phyloP scores from a whole-genome alignment of 257 asterid species.

The Capsicum pubescens region DNA sequence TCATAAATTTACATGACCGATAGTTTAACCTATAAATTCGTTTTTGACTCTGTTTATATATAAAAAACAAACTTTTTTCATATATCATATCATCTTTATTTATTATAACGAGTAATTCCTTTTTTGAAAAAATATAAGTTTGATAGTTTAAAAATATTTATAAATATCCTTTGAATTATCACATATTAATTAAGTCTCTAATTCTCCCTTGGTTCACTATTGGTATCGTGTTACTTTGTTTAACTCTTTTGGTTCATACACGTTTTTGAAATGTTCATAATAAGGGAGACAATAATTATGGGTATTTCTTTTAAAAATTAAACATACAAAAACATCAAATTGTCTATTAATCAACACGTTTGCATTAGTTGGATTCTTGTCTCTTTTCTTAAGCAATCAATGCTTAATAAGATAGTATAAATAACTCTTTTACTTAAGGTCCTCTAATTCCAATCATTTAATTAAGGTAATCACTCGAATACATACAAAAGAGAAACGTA shows the following conservation, averaged over 20 bases:
- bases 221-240: neutral
- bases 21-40: too few relatives aligned
- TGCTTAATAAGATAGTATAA: neutral
- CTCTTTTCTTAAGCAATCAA: neutral
- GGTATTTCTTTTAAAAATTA: neutral
- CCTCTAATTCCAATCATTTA: slow-evolving; percentile 10
- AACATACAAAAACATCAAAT: neutral
- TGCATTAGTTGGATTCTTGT: slow-evolving; percentile 19
- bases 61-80: too few relatives aligned
- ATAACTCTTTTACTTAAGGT: neutral
- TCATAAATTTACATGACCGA: too few relatives aligned
- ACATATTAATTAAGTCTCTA: neutral
- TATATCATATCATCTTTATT: too few relatives aligned
- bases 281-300: neutral
- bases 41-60: too few relatives aligned
- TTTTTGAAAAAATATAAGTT: too few relatives aligned
- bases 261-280: neutral
- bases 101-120: too few relatives aligned
- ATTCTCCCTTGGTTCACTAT: neutral
- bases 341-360: slow-evolving; percentile 7
- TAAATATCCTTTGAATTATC: too few relatives aligned
- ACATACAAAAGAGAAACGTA: neutral
- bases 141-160: too few relatives aligned
- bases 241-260: neutral
- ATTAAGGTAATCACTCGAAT: neutral